Percentiles rank a stretch among this genome's conserved stretches.
phyloP scores from a whole-genome alignment of 441 rosid genomes.

The Gossypium trilobum region DNA sequence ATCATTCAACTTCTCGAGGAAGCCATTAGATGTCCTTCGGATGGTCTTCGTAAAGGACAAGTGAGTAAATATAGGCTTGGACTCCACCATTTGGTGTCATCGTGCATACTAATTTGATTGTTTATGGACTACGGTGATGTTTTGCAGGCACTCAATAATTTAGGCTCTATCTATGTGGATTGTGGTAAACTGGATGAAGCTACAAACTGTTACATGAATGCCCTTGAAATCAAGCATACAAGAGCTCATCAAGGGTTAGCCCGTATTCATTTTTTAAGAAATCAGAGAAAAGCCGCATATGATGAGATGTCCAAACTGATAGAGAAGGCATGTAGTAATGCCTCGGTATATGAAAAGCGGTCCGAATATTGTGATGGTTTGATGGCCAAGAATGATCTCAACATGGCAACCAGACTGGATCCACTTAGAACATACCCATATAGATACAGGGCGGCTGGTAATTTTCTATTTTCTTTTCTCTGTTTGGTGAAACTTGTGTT shows the following conservation, averaged over 20 bases:
- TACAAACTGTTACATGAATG: constrained; percentile 46
- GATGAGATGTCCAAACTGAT: constrained; percentile 68
- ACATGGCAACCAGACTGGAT: constrained; percentile 50
- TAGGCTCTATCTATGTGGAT: constrained; percentile 54
- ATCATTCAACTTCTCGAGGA: constrained; percentile 55
- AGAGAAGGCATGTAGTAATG: constrained; percentile 45
- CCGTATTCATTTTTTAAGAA: constrained; percentile 45
- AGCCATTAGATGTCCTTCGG: constrained; percentile 60
- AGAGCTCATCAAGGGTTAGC: constrained; percentile 73
- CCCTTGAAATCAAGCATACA: constrained; percentile 59
- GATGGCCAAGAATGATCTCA: constrained; percentile 52
- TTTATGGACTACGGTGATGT: neutral
- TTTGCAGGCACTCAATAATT: constrained; percentile 55
- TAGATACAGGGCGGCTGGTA: constrained; percentile 70
- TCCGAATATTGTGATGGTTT: constrained; percentile 63
- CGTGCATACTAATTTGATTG: neutral
- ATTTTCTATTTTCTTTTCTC: neutral
- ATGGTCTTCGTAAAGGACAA: constrained; percentile 68
- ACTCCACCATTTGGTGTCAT: neutral
- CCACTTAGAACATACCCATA: constrained; percentile 69
- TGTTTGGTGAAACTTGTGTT: neutral
- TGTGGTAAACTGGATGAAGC: constrained; percentile 48
- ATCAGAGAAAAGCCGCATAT: constrained; percentile 43
- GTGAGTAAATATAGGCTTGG: constrained; percentile 22
- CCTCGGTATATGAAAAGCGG: constrained; percentile 55